These are phyloP conservation scores for Penicillium sumatraense DNA, from an alignment of 2,329 filamentous ascomycete species.

Conservation along the genomic window DNA sequence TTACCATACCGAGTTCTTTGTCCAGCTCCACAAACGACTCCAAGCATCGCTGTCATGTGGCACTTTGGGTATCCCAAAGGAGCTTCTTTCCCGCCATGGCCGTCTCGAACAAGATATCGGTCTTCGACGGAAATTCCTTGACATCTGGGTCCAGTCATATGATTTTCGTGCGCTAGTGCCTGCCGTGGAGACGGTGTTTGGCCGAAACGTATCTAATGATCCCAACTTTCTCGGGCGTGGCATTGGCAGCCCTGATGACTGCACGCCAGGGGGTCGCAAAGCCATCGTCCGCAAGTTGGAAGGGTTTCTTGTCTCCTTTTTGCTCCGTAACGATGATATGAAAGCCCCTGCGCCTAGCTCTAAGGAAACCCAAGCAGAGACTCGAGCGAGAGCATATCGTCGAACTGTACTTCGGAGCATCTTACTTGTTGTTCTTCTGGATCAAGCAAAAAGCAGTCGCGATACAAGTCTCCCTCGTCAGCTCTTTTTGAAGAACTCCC, in stretches of 20 bases:
- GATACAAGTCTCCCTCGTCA: constrained; percentile 39
- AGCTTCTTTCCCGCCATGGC: constrained; percentile 50
- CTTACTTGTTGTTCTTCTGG: constrained; percentile 64
- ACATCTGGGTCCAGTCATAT: constrained; percentile 64
- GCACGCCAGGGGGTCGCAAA: constrained; percentile 11
- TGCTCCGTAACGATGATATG: constrained; percentile 63
- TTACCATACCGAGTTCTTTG: constrained; percentile 59
- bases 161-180: constrained; percentile 55
- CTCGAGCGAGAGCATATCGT: constrained; percentile 55
- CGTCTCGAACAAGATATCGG: constrained; percentile 62
- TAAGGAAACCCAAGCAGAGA: constrained; percentile 44
- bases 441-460: constrained; percentile 54
- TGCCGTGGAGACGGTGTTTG: constrained; percentile 63
- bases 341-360: constrained; percentile 23
- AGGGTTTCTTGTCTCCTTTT: constrained; percentile 60
- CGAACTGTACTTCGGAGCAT: constrained; percentile 62
- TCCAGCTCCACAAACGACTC: constrained; percentile 59
- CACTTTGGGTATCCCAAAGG: constrained; percentile 60
- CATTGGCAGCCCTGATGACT: background rate
- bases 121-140: constrained; percentile 60
- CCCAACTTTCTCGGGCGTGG: constrained; percentile 13
- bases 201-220: constrained; percentile 51
- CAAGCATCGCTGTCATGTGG: constrained; percentile 64
- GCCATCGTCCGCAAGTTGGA: constrained; percentile 50
- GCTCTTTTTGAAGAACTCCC: constrained; percentile 58